Base-by-base conservation (phyloP, 768 basidiomycete genomes). In the Lactifluus echinatus region DNA sequence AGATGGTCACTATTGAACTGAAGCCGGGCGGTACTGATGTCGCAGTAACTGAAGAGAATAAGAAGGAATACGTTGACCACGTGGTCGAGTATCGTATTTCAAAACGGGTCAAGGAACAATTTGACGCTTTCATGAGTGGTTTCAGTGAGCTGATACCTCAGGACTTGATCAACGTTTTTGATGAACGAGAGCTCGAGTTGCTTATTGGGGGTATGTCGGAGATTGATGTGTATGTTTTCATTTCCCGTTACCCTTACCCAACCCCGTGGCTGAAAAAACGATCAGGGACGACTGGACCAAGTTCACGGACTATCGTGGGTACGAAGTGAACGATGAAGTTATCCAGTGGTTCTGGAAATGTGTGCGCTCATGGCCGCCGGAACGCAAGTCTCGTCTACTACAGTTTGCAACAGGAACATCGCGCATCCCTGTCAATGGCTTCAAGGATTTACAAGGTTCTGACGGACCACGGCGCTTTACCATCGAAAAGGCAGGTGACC, bases 291-390 rank as follows among this genome's bases (percentile, higher is more conserved):
- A 96, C 70, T 98, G 96, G 96, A 91, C 87, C 68, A 97, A 98
- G 75, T 96, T 94, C 73, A 99, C 96, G 36, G 96, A 98, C 70
- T 98, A 98, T 73, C 87, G 95, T 63, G 95, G 93, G 15, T 95
- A 94, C 68, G 90, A 93, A 73, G 84, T 91, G 73, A 89, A 87
- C 66, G 93, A 95, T 68, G 92, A 95, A 67, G 90, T 94, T 47
- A 94, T 99, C 55, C 93, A 97, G 68, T 99, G 96, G 96, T 99
- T 99, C 86, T 99, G 96, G 96, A 93, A 97, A 75, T 93, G 92
- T 66, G 91, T 99, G 44, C 87, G 91, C 64, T 84, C 87, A 65
- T 99, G 96, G 96, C 95, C 96, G 11, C 85, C 95, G 0, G 96
- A 99, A 76, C 87, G 94, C 72, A 99, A 99, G 76, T 93, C 91